These are phyloP conservation scores for Dendrocalamus sinicus DNA, from an alignment of 176 grass and related monocot genomes.

Conservation along the genomic window DNA sequence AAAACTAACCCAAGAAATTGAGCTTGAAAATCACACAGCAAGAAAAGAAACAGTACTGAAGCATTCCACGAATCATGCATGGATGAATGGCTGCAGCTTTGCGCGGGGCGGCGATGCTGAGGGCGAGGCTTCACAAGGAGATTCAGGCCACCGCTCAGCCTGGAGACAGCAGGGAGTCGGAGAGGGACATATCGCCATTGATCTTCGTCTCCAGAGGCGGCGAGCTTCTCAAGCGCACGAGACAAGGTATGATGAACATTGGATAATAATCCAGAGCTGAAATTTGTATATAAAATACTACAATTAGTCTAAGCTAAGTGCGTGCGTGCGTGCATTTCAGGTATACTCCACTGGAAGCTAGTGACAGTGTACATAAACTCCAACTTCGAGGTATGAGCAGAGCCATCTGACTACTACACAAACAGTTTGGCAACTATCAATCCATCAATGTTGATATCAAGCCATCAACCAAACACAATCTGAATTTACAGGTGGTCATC, in stretches of 20 bases:
- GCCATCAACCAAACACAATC: not conserved
- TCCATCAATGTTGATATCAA: not conserved
- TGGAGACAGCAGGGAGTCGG: slow-evolving; percentile 55
- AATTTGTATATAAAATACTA: no score
- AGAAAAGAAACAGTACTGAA: not conserved
- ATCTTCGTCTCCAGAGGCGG: slow-evolving; percentile 76
- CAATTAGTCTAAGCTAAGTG: not conserved
- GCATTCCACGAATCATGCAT: not conserved
- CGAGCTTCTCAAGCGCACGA: slow-evolving; percentile 90
- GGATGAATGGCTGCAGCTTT: slow-evolving; percentile 50
- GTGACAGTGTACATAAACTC: slow-evolving; percentile 73
- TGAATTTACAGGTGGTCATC: slow-evolving; percentile 58
- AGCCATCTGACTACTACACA: not conserved
- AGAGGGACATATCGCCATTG: slow-evolving; percentile 65
- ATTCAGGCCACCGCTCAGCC: slow-evolving; percentile 61
- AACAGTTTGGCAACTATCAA: not conserved
- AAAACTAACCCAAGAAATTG: not conserved
- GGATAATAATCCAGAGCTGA: not conserved
- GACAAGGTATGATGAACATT: slow-evolving; percentile 56
- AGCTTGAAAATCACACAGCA: not conserved
- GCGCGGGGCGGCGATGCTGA: slow-evolving; percentile 76
- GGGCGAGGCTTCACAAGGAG: slow-evolving; percentile 85
- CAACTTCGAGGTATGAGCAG: slow-evolving; percentile 62
- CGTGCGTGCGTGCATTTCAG: slow-evolving; percentile 32
- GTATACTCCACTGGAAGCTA: slow-evolving; percentile 91